A percentile compares a stretch with the other conserved stretches of the same genome.
phyloP scores from a whole-genome alignment of 495 filamentous ascomycete genomes.

The Neohortaea acidophila region DNA sequence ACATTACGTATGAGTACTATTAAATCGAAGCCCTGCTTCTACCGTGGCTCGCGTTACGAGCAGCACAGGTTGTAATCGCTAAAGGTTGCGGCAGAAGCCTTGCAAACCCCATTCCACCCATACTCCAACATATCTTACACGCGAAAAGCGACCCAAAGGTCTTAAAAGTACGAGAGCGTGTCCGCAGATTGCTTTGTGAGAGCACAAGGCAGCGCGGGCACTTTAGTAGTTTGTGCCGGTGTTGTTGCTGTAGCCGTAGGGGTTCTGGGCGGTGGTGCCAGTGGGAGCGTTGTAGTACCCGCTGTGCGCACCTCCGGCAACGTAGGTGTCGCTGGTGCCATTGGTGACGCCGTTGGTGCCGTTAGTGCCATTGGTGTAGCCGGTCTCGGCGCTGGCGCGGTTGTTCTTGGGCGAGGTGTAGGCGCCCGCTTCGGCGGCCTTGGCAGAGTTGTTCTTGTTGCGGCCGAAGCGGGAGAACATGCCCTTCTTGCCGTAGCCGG shows the following conservation, averaged over 20 bases:
- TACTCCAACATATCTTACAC: too few species aligned
- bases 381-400: conserved; percentile 22
- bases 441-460: conserved; percentile 17
- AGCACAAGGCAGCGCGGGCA: too few species aligned
- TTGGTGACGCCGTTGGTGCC: conserved; percentile 6
- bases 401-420: conserved; percentile 13
- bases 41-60: too few species aligned
- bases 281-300: conserved; percentile 19
- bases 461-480: conserved; percentile 38
- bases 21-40: too few species aligned
- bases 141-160: too few species aligned
- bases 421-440: conserved; percentile 15
- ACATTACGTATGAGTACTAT: too few species aligned
- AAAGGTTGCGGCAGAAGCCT: too few species aligned
- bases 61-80: too few species aligned
- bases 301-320: conserved; percentile 7
- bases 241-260: conserved; percentile 21
- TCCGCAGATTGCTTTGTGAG: too few species aligned
- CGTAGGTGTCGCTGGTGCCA: conserved; percentile 15
- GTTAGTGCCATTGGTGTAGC: conserved; percentile 16
- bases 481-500: conserved; percentile 38
- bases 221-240: conserved; percentile 19
- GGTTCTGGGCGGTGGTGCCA: conserved; percentile 17
- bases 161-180: too few species aligned
- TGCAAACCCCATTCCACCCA: too few species aligned